Evolutionary conservation across 2,329 filamentous ascomycete genomes (phyloP), one percentile per base, ranked within the genome.

Genomic region (Paraconiothyrium sp.): DNA sequence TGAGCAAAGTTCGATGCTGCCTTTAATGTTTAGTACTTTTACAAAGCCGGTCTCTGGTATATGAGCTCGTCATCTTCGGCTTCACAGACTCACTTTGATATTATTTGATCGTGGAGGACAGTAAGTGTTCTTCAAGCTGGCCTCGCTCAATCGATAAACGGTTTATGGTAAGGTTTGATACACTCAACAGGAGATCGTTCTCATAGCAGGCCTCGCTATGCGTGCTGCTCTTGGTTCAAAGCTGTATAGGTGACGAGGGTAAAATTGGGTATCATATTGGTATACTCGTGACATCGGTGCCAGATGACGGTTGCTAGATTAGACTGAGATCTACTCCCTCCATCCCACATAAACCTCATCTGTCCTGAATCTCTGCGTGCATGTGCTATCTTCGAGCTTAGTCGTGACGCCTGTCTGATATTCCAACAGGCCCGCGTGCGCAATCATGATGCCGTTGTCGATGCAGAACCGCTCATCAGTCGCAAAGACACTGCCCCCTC

Each of bases 371-470:
- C 83, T 72, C 63, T 85, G 83, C 41, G 83, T 84, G 62, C 79
- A 97, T 13, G 91, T 92, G 69, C 91, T 94, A 48, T 97, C 92
- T 65, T 90, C 89, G 50, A 98, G 77, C 8, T 86, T 81, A 1
- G 93, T 97, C 62, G 81, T 84, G 74, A 93, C 93, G 1, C 94
- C 94, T 16, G 89, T 94, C 78, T 89, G 85, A 76, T 91, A 95
- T 1, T 94, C 94, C 72, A 97, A 78, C 71, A 99, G 80, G 2
- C 95, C 95, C 1, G 95, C 95, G 78, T 99, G 94, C 1, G 95
- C 95, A 82, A 99, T 99, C 95, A 99, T 99, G 76, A 99, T 98
- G 52, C 95, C 95, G 73, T 99, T 99, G 80, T 99, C 95, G 71
- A 99, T 99, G 78, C 95, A 99, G 78, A 97, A 99, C 49, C 95